A percentile compares a stretch with the other conserved stretches of the same genome.
These are phyloP conservation scores for Apostasia ramifera DNA, from an alignment of 106 monocot species.

Conservation along the genomic window DNA sequence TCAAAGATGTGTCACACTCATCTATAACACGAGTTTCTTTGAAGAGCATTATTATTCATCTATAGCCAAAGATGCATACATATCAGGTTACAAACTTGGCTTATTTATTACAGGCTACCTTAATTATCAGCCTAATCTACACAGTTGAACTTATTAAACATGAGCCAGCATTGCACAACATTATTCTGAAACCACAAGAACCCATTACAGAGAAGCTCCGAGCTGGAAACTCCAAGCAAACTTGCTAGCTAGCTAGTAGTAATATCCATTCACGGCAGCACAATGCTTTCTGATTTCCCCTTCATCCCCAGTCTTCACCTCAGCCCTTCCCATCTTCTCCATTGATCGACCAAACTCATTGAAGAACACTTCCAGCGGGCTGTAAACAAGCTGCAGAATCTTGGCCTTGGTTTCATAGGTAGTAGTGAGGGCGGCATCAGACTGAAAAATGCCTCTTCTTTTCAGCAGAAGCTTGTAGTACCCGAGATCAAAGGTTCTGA, in stretches of 20 bases:
- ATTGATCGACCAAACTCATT: constrained; percentile 49
- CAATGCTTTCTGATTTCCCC: constrained; percentile 88
- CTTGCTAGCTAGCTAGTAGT: not conserved
- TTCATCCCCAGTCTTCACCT: constrained; percentile 42
- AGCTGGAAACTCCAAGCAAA: too few relatives aligned
- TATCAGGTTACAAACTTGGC: not conserved
- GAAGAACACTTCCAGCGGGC: constrained; percentile 45
- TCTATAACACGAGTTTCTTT: too few relatives aligned
- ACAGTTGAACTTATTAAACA: not conserved
- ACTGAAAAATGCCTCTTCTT: constrained; percentile 67
- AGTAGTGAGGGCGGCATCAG: constrained; percentile 65
- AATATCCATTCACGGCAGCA: constrained; percentile 40
- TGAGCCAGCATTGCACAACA: not conserved
- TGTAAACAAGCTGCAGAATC: constrained; percentile 26
- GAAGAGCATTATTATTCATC: too few relatives aligned
- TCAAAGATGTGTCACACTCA: too few relatives aligned
- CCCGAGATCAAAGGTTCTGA: constrained; percentile 64
- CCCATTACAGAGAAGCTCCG: not conserved
- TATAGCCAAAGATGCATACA: not conserved
- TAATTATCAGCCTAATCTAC: too few relatives aligned
- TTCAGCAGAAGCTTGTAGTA: constrained; percentile 70
- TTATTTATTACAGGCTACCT: not conserved
- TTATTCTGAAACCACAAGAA: not conserved
- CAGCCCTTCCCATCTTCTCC: constrained; percentile 71
- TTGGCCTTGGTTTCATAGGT: constrained; percentile 23